Evolutionary conservation across 192 early-diverging fungal genomes (phyloP).

Genomic region (Podila verticillata): DNA sequence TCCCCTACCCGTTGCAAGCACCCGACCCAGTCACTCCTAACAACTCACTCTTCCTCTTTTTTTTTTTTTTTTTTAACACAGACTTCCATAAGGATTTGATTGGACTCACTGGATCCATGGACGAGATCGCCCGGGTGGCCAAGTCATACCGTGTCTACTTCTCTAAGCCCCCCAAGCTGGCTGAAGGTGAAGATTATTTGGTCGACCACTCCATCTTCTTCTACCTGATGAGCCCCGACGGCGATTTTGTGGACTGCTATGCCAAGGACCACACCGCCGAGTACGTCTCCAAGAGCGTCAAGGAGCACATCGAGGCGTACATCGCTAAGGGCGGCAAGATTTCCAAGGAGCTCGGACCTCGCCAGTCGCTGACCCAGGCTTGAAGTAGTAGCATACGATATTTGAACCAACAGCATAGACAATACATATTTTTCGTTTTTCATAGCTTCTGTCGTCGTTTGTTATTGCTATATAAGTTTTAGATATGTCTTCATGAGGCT

Average conservation of each 20-base stretch:
- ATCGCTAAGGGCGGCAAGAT: conserved; percentile 55
- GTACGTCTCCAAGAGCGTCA: conserved; percentile 65
- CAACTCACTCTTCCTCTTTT: background rate
- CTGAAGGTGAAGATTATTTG: conserved; percentile 89
- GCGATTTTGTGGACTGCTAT: conserved; percentile 90
- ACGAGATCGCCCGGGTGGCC: conserved; percentile 84
- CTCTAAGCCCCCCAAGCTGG: conserved; percentile 83
- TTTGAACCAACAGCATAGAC: background rate
- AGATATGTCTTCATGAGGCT: too few species aligned
- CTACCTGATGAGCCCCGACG: conserved; percentile 94
- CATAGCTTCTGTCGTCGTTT: background rate
- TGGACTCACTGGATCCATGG: conserved; percentile 89
- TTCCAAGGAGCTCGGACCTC: conserved; percentile 6
- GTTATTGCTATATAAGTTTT: too few species aligned
- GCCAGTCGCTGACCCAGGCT: background rate
- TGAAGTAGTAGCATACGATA: background rate
- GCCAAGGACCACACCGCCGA: conserved; percentile 82
- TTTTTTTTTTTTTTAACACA: conserved; percentile 2
- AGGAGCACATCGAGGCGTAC: conserved; percentile 58
- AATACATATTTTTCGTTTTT: background rate
- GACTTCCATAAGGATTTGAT: conserved; percentile 96
- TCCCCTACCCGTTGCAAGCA: too few species aligned
- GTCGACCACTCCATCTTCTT: conserved; percentile 99
- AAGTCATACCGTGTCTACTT: conserved; percentile 97
- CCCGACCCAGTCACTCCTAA: background rate